A percentile compares a stretch with the other conserved stretches of the same genome.
phyloP scores from a whole-genome alignment of 1,284 basidiomycete genomes.

The Sparassis latifolia region DNA sequence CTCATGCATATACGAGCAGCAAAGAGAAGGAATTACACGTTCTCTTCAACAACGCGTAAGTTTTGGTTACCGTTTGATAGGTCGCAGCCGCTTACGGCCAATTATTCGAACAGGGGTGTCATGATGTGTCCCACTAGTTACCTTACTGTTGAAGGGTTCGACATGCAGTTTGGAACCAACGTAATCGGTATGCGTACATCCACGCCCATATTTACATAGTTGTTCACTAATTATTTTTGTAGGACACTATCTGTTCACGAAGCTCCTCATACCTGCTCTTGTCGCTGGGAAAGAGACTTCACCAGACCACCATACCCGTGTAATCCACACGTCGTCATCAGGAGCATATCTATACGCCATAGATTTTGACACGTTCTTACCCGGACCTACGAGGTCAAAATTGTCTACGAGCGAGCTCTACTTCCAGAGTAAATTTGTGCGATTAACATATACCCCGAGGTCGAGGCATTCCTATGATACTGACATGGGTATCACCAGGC shows the following conservation, averaged over 20 bases:
- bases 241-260: slow-evolving; percentile 43
- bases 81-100: slow-evolving; percentile 48
- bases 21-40: slow-evolving; percentile 29
- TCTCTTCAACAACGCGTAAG: slow-evolving; percentile 31
- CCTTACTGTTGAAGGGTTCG: slow-evolving; percentile 47
- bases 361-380: slow-evolving; percentile 21
- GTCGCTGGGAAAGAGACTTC: slow-evolving; percentile 27
- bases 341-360: slow-evolving; percentile 21
- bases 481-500: too few relatives aligned
- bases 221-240: background rate
- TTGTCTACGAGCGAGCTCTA: slow-evolving; percentile 27
- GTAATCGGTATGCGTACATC: slow-evolving; percentile 29
- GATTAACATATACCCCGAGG: background rate
- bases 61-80: slow-evolving; percentile 21
- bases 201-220: background rate
- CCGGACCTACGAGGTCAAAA: slow-evolving; percentile 19
- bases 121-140: slow-evolving; percentile 23
- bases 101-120: slow-evolving; percentile 28
- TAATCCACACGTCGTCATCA: slow-evolving; percentile 40
- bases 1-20: slow-evolving; percentile 14
- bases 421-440: slow-evolving; percentile 22
- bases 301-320: slow-evolving; percentile 33
- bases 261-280: slow-evolving; percentile 44
- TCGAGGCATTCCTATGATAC: too few relatives aligned
- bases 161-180: slow-evolving; percentile 58